A percentile compares a stretch with the other conserved stretches of the same genome.
Evolutionary conservation across 2,329 filamentous ascomycete genomes (phyloP).

Genomic region (Juglanconis sp.): DNA sequence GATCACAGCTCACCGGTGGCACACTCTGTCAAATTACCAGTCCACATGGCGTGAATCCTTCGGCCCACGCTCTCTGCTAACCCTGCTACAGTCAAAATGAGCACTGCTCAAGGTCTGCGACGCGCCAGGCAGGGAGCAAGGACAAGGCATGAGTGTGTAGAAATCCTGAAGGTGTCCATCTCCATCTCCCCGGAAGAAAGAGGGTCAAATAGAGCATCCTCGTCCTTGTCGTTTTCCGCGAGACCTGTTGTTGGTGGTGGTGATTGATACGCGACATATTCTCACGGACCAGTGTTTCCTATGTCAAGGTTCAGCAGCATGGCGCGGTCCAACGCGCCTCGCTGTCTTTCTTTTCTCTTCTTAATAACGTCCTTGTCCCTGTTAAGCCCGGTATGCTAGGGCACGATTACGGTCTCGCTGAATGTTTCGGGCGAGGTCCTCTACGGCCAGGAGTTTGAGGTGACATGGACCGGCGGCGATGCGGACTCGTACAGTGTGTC

Average conservation of each 20-base stretch:
- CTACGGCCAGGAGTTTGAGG: neutral
- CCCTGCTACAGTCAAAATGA: too few species aligned
- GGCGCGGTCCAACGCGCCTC: neutral
- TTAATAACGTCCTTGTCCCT: neutral
- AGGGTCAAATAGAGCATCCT: too few species aligned
- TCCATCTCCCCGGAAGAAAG: too few species aligned
- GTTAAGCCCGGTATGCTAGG: neutral
- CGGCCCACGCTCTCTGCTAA: neutral
- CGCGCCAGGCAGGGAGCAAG: too few species aligned
- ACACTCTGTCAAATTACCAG: neutral
- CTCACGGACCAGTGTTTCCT: too few species aligned
- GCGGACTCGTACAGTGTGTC: neutral
- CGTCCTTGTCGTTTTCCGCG: too few species aligned
- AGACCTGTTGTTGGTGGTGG: too few species aligned
- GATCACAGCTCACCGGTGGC: neutral
- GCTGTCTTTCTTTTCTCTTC: neutral
- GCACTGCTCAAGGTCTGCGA: too few species aligned
- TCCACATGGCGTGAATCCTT: conserved; percentile 12
- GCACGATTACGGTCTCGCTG: neutral
- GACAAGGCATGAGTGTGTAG: too few species aligned
- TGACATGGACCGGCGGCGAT: neutral
- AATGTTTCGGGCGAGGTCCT: neutral
- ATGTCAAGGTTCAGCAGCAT: too few species aligned
- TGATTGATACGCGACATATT: too few species aligned
- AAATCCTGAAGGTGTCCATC: too few species aligned